Evolutionary conservation across 495 filamentous ascomycete species (phyloP), one percentile per base, ranked within the genome.

Genomic region (Neurospora africana): DNA sequence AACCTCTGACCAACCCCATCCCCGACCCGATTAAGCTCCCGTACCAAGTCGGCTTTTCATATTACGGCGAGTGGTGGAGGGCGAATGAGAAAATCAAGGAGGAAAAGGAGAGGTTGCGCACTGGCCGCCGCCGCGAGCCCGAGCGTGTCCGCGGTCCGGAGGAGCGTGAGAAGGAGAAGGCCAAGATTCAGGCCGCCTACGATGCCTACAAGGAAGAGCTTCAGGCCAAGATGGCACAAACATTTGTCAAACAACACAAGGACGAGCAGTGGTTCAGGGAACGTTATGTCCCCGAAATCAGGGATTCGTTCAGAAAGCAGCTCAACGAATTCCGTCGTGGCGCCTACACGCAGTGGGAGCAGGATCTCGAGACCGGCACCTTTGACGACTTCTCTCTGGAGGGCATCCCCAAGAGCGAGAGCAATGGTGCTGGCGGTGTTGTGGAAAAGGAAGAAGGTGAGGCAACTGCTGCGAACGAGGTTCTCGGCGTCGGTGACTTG

Each of bases 251-350:
- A 37, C 89, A 92, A 68, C 95, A 98, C 79, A 96, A 95, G 77
- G 86, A 87, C 17, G 95, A 98, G 75, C 95, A 98, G 76, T 99
- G 95, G 95, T 99, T 99, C 82, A 93, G 91, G 74, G 95, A 99
- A 81, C 91, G 93, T 69, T 99, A 99, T 76, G 87, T 95, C 71
- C 87, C 93, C 5, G 93, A 95, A 70, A 87, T 92, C 70, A 84
- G 90, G 39, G 91, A 93, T 74, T 81, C 83, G 1, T 86, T 97
- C 68, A 90, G 90, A 47, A 79, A 81, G 67, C 87, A 90, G 68
- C 83, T 97, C 39, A 89, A 89, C 77, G 90, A 91, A 15, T 94
- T 92, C 77, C 89, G 95, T 8, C 87, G 88, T 35, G 87, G 86
- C 19, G 87, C 87, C 44, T 97, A 93, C 77, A 84, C 86, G 58